These are phyloP conservation scores for Barnettozyma hawaiiensis DNA, from an alignment of 1,139 yeast genomes.

Conservation along the genomic window DNA sequence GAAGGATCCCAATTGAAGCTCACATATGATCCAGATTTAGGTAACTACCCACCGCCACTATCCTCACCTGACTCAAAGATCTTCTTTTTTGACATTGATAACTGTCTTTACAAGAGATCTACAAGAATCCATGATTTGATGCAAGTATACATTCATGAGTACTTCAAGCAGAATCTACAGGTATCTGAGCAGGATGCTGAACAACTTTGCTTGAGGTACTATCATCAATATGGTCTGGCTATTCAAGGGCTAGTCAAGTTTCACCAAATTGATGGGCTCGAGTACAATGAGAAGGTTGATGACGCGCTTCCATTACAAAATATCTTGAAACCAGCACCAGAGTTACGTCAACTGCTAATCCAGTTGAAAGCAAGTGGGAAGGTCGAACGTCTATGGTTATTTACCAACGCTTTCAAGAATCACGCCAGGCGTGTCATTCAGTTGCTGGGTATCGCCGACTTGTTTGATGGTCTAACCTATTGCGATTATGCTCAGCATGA, in stretches of 20 bases:
- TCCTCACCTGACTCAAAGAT: constrained; percentile 31
- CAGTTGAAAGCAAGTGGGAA: constrained; percentile 41
- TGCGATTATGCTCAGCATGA: constrained; percentile 75
- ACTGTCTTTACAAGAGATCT: constrained; percentile 74
- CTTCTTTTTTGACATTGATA: constrained; percentile 89
- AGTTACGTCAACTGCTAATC: constrained; percentile 47
- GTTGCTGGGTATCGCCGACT: constrained; percentile 78
- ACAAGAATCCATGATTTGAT: constrained; percentile 77
- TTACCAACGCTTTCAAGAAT: constrained; percentile 89
- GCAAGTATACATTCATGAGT: constrained; percentile 80
- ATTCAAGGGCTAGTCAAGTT: constrained; percentile 83
- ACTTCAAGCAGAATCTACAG: constrained; percentile 59
- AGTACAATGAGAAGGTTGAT: constrained; percentile 83
- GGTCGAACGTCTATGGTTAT: constrained; percentile 68
- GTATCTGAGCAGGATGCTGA: constrained; percentile 74
- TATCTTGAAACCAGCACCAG: constrained; percentile 56
- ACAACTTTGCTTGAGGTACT: constrained; percentile 64
- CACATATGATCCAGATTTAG: constrained; percentile 21
- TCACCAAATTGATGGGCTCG: constrained; percentile 81
- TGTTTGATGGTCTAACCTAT: constrained; percentile 88
- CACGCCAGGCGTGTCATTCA: constrained; percentile 78
- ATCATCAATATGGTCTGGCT: constrained; percentile 85
- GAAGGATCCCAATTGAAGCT: constrained; percentile 30
- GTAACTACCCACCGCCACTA: constrained; percentile 23
- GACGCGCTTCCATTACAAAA: constrained; percentile 83